phyloP scores from a whole-genome alignment of 2,329 filamentous ascomycete species.

The Ophiocordyceps robertsii region DNA sequence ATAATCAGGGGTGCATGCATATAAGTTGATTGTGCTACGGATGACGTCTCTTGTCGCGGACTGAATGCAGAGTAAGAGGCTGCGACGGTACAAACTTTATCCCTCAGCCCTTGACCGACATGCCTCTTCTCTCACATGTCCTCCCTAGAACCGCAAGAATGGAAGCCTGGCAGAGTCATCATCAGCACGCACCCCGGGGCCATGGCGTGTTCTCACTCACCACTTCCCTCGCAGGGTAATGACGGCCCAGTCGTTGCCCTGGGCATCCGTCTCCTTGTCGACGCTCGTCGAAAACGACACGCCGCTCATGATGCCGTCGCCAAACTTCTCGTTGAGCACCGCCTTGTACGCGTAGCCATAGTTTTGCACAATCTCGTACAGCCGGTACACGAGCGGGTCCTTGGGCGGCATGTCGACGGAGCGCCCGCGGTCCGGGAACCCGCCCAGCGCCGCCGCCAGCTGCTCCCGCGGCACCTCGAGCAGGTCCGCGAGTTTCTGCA shows the following conservation, averaged over 20 bases:
- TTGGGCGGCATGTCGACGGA: constrained; percentile 28
- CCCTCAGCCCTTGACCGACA: too few species aligned
- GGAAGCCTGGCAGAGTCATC: background rate
- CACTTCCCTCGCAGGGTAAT: constrained; percentile 78
- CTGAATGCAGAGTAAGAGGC: too few species aligned
- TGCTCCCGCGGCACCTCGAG: constrained; percentile 44
- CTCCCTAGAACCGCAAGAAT: background rate
- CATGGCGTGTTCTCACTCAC: constrained; percentile 32
- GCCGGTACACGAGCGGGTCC: constrained; percentile 55
- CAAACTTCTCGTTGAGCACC: constrained; percentile 88
- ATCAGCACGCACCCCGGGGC: background rate
- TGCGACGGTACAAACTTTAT: too few species aligned
- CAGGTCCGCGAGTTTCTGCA: constrained; percentile 49
- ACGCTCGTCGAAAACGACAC: constrained; percentile 85
- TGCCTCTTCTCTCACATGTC: too few species aligned
- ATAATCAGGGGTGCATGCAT: too few species aligned
- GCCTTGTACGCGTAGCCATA: constrained; percentile 96
- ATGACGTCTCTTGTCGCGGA: too few species aligned
- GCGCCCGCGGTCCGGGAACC: constrained; percentile 69
- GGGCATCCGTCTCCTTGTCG: constrained; percentile 82
- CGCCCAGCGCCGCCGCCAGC: constrained; percentile 50
- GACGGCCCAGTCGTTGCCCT: constrained; percentile 70
- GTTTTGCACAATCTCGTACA: constrained; percentile 94
- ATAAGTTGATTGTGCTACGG: too few species aligned
- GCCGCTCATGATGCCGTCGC: constrained; percentile 92